Percentiles rank a stretch among this genome's conserved stretches.
Evolutionary conservation across 257 asterid species (phyloP).

Genomic region (Rauvolfia tetraphylla): DNA sequence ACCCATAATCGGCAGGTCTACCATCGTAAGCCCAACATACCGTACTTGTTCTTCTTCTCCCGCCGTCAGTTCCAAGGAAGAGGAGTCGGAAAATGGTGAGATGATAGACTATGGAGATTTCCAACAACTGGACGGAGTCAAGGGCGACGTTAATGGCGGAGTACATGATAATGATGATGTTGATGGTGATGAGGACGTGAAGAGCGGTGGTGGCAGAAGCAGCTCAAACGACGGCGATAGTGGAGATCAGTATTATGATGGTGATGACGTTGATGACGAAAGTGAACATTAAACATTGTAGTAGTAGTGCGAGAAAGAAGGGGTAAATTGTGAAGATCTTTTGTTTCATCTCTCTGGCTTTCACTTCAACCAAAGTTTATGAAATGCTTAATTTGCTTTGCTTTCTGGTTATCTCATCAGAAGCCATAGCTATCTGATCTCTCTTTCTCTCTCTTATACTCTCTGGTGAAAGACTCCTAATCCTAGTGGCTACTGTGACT

Average conservation of each 20-base stretch:
- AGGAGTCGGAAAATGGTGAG: constrained; percentile 17
- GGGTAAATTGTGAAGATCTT: not conserved
- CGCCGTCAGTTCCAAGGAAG: constrained; percentile 24
- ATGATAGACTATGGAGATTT: not conserved
- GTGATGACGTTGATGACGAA: constrained; percentile 13
- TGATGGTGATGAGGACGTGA: too few relatives aligned
- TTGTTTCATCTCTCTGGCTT: not conserved
- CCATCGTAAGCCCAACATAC: not conserved
- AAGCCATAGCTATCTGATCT: not conserved
- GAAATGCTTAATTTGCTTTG: not conserved
- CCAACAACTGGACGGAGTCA: constrained; percentile 6
- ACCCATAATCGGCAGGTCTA: constrained; percentile 35
- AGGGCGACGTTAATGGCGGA: not conserved
- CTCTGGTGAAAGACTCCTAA: not conserved
- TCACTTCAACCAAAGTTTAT: not conserved
- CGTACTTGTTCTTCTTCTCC: constrained; percentile 21
- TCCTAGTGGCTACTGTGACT: constrained; percentile 10
- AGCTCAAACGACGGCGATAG: constrained; percentile 24
- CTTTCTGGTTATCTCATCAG: constrained; percentile 4
- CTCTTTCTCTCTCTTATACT: not conserved
- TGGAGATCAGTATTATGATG: constrained; percentile 26
- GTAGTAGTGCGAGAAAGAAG: not conserved
- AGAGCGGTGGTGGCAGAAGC: constrained; percentile 8
- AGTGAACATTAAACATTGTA: not conserved
- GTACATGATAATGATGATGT: too few relatives aligned